Conservation (phyloP, 352 stramenopile species). For the Globisporangium perplexum region DNA sequence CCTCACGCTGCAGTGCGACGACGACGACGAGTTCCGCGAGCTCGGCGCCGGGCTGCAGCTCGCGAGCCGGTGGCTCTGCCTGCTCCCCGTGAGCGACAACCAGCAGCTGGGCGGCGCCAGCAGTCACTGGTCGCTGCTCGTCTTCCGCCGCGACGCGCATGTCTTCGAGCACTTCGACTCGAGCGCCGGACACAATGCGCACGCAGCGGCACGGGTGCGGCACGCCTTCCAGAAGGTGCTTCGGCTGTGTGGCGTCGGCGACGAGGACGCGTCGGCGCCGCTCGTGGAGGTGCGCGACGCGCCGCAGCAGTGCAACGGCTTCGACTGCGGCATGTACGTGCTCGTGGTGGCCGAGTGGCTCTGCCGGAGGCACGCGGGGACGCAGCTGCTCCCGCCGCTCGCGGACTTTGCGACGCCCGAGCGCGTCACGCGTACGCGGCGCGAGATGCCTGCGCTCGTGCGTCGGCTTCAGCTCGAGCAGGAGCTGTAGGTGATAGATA, state of each 20-base stretch:
- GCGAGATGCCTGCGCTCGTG: constrained; percentile 42
- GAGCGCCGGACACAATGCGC: constrained; percentile 51
- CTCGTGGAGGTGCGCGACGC: constrained; percentile 29
- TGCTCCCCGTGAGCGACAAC: constrained; percentile 75
- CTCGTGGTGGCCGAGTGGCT: constrained; percentile 62
- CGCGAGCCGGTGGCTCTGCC: constrained; percentile 25
- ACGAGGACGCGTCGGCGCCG: background rate
- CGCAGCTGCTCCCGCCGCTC: constrained; percentile 11
- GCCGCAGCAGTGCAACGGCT: constrained; percentile 73
- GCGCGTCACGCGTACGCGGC: constrained; percentile 38
- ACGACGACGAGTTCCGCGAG: constrained; percentile 69
- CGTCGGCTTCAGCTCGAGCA: constrained; percentile 16
- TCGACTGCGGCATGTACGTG: constrained; percentile 82
- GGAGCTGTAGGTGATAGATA: background rate
- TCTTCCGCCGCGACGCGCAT: constrained; percentile 22
- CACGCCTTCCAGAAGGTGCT: constrained; percentile 40
- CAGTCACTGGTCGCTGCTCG: constrained; percentile 75
- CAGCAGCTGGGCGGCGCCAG: constrained; percentile 42
- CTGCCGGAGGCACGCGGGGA: constrained; percentile 20
- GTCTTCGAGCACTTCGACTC: constrained; percentile 72
- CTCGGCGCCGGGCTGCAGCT: constrained; percentile 45
- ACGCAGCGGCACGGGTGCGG: constrained; percentile 34
- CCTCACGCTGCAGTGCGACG: constrained; percentile 78
- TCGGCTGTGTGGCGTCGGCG: background rate
- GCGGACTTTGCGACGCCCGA: constrained; percentile 43